phyloP scores from a whole-genome alignment of 73 alveolate species.

The Urostyla sp. region DNA sequence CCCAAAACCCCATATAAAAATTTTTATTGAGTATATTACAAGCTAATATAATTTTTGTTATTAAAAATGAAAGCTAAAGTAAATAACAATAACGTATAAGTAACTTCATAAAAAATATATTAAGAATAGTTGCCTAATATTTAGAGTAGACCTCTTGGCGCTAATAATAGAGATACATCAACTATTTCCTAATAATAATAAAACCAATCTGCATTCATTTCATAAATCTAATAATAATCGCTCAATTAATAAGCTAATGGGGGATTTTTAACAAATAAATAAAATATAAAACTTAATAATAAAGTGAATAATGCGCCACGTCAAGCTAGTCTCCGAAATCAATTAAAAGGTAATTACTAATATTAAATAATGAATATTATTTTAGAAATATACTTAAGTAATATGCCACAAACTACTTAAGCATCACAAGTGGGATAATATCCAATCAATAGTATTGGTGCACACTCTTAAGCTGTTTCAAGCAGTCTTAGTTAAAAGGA shows the following conservation, averaged over 20 bases:
- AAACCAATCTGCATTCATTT: not conserved
- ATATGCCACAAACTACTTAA: not conserved
- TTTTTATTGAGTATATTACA: no score
- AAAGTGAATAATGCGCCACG: not conserved
- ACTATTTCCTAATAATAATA: no score
- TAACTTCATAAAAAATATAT: not conserved
- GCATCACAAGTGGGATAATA: not conserved
- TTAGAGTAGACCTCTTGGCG: constrained; percentile 19
- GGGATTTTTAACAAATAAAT: constrained; percentile 3
- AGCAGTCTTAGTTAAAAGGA: constrained; percentile 29
- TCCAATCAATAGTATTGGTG: not conserved
- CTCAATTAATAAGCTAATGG: constrained; percentile 4
- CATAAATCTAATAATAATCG: not conserved
- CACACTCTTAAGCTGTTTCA: not conserved
- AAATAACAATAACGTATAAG: constrained; percentile 38
- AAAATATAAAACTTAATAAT: constrained; percentile 11
- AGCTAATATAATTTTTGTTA: no score
- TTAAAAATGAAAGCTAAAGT: constrained; percentile 45
- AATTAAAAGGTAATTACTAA: constrained; percentile 30
- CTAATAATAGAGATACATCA: no score
- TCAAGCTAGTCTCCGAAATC: constrained; percentile 35
- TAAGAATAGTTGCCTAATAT: constrained; percentile 39
- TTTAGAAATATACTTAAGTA: constrained; percentile 25
- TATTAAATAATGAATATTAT: not conserved
- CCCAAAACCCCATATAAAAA: no score